These are phyloP conservation scores for Candida germanica DNA, from an alignment of 805 yeast species.

Conservation along the genomic window DNA sequence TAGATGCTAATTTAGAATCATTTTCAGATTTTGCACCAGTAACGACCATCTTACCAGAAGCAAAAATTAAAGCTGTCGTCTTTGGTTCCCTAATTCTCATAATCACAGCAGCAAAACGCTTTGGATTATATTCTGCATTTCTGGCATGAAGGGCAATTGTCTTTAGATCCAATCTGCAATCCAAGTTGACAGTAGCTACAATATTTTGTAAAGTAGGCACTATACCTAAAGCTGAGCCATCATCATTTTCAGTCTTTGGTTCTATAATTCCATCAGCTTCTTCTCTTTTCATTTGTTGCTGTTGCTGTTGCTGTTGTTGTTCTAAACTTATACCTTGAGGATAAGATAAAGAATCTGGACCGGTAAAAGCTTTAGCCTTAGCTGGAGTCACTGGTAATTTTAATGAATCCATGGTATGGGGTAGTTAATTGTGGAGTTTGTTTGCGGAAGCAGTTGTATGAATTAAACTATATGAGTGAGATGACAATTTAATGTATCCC, in stretches of 20 bases:
- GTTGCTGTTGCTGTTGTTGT: too few relatives aligned
- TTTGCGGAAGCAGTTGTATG: too few relatives aligned
- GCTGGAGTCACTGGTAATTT: constrained; percentile 77
- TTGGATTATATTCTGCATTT: constrained; percentile 98
- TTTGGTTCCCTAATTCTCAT: constrained; percentile 99
- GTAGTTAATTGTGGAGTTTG: too few relatives aligned
- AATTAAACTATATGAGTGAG: constrained; percentile 16
- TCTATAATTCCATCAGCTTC: constrained; percentile 28
- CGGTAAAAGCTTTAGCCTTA: constrained; percentile 69
- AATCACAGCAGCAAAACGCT: constrained; percentile 98
- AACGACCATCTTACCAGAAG: constrained; percentile 99
- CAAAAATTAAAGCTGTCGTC: constrained; percentile 95
- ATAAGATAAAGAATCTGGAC: constrained; percentile 59
- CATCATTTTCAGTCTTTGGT: constrained; percentile 49
- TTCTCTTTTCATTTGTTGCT: constrained; percentile 12
- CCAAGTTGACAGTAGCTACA: constrained; percentile 96
- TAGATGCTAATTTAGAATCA: constrained; percentile 95
- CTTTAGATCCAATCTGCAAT: constrained; percentile 91
- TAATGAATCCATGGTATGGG: constrained; percentile 59
- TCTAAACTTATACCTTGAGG: constrained; percentile 48
- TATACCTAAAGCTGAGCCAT: constrained; percentile 85
- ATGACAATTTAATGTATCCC: constrained; percentile 45
- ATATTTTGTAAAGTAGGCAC: constrained; percentile 95
- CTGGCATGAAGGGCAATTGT: constrained; percentile 98
- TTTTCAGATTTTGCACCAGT: constrained; percentile 99